A percentile compares a stretch with the other conserved stretches of the same genome.
These are phyloP conservation scores for Eucalyptus guilfoylei DNA, from an alignment of 345 rosid genomes.

Conservation along the genomic window DNA sequence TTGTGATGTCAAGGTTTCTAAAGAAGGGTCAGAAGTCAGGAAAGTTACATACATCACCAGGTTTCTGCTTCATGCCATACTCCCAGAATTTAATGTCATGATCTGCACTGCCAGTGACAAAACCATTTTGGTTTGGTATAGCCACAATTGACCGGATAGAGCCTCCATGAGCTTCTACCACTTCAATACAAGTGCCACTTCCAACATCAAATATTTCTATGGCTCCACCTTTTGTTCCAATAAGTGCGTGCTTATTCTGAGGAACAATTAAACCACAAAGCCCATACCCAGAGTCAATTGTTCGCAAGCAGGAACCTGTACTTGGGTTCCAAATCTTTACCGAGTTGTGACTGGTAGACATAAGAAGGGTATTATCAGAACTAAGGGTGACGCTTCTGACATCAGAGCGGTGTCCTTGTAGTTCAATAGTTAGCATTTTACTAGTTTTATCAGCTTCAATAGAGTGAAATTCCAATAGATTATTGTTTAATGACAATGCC, in stretches of 20 bases:
- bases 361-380: slow-evolving; percentile 70
- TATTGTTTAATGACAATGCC: slow-evolving; percentile 86
- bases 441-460: slow-evolving; percentile 34
- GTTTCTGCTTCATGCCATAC: slow-evolving; percentile 51
- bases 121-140: slow-evolving; percentile 70
- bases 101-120: slow-evolving; percentile 95
- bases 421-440: slow-evolving; percentile 64
- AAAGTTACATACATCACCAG: slow-evolving; percentile 38
- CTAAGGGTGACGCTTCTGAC: slow-evolving; percentile 89
- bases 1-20: background rate
- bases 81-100: slow-evolving; percentile 93
- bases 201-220: slow-evolving; percentile 83
- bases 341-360: slow-evolving; percentile 95
- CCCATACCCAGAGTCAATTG: slow-evolving; percentile 88
- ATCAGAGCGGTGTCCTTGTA: slow-evolving; percentile 90
- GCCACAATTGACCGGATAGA: slow-evolving; percentile 58
- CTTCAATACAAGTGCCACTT: slow-evolving; percentile 65
- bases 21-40: background rate
- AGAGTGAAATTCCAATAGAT: slow-evolving; percentile 70
- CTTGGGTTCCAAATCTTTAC: slow-evolving; percentile 96
- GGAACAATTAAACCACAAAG: slow-evolving; percentile 87
- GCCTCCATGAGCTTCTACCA: slow-evolving; percentile 85
- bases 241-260: slow-evolving; percentile 65
- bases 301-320: slow-evolving; percentile 87
- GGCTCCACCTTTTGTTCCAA: slow-evolving; percentile 88